These are phyloP conservation scores for Nissolia schottii DNA, from an alignment of 306 rosid genomes.

Conservation along the genomic window DNA sequence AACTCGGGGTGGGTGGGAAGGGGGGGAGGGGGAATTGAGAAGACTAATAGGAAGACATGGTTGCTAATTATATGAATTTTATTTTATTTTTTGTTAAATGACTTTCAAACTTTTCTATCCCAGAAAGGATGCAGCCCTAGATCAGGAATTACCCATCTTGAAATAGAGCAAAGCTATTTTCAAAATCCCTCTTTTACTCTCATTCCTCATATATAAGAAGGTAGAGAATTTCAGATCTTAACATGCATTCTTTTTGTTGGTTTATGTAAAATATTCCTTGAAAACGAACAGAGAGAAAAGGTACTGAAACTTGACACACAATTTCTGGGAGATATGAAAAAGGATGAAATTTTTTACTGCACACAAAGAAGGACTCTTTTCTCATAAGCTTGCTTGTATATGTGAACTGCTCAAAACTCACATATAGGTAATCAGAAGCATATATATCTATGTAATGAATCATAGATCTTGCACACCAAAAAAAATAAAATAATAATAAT, in stretches of 20 bases:
- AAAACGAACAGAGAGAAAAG: slow-evolving; percentile 20
- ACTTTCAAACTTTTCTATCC: background rate
- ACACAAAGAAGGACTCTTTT: background rate
- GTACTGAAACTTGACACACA: slow-evolving; percentile 16
- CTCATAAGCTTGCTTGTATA: background rate
- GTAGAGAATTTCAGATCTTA: slow-evolving; percentile 25
- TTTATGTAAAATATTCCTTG: background rate
- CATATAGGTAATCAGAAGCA: background rate
- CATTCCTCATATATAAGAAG: background rate
- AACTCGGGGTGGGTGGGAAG: no score
- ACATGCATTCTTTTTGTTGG: background rate
- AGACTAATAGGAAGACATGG: background rate
- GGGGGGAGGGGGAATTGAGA: no score
- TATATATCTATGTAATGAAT: no score
- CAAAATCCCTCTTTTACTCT: background rate
- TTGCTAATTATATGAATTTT: no score
- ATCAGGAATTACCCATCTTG: background rate
- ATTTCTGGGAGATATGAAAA: background rate
- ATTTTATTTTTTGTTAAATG: background rate
- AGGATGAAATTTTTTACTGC: background rate
- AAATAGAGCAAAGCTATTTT: slow-evolving; percentile 6
- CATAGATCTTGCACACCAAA: slow-evolving; percentile 51
- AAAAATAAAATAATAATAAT: no score
- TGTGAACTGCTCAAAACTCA: background rate
- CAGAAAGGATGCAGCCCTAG: slow-evolving; percentile 30